Evolutionary conservation across 495 filamentous ascomycete genomes (phyloP).

Genomic region (Talaromyces trachyspermus): DNA sequence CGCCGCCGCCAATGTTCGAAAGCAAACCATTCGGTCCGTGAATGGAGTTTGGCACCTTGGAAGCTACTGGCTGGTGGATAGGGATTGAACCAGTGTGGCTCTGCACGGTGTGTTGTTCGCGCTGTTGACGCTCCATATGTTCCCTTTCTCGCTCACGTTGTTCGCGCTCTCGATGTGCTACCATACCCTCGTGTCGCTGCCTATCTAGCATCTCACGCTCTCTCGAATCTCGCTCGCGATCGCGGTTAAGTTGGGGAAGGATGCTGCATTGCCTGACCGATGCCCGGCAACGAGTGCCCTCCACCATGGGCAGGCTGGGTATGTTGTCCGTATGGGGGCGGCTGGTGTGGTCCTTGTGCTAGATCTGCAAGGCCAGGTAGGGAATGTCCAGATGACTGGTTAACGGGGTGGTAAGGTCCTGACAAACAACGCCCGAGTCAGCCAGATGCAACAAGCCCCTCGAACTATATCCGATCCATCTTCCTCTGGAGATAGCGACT

Average conservation of each 20-base stretch:
- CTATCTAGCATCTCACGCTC: constrained; percentile 43
- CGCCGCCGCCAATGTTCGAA: constrained; percentile 56
- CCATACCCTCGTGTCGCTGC: constrained; percentile 52
- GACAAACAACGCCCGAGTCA: constrained; percentile 18
- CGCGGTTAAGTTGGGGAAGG: constrained; percentile 45
- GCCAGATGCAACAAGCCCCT: constrained; percentile 3
- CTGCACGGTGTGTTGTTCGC: constrained; percentile 61
- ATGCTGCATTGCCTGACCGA: constrained; percentile 46
- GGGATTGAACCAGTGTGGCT: constrained; percentile 77
- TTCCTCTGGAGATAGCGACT: constrained; percentile 13
- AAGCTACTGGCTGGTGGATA: constrained; percentile 86
- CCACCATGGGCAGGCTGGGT: constrained; percentile 33
- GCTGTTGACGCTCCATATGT: constrained; percentile 43
- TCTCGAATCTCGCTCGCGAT: constrained; percentile 45
- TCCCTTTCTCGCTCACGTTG: constrained; percentile 36
- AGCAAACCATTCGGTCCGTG: constrained; percentile 84
- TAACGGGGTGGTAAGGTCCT: constrained; percentile 37
- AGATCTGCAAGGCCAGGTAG: constrained; percentile 46
- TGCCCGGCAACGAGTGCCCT: constrained; percentile 44
- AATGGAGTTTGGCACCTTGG: constrained; percentile 67
- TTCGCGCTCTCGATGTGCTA: constrained; percentile 59
- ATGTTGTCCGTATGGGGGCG: constrained; percentile 40
- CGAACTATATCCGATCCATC: neutral
- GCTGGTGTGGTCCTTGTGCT: constrained; percentile 45
- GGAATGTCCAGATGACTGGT: constrained; percentile 42